Conservation (phyloP, 768 basidiomycete genomes). For the Scleroderma citrinum region DNA sequence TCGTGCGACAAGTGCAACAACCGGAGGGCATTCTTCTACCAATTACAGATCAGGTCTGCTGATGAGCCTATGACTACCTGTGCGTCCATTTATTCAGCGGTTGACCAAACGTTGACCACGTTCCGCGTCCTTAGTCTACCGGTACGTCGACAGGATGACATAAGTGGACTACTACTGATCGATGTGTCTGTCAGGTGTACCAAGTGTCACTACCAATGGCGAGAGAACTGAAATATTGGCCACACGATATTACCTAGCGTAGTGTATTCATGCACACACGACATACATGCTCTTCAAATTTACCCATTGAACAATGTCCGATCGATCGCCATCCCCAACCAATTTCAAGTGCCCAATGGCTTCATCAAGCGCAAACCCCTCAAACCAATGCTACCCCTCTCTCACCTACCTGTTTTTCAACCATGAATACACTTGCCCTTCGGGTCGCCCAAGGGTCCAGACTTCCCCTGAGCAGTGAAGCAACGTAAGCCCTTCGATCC, state of each 20-base stretch:
- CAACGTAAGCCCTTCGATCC: conserved; percentile 26
- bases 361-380: no score
- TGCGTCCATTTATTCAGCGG: conserved; percentile 9
- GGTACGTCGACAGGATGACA: conserved; percentile 33
- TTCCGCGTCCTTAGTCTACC: conserved; percentile 43
- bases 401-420: no score
- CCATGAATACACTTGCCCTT: no score
- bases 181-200: conserved; percentile 42
- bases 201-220: conserved; percentile 60
- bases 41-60: conserved; percentile 91
- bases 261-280: no score
- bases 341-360: no score
- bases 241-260: no score
- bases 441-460: no score
- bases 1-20: conserved; percentile 77
- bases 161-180: background rate
- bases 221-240: conserved; percentile 48
- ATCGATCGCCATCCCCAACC: no score
- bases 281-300: no score
- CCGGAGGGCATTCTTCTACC: conserved; percentile 86
- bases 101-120: background rate
- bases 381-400: no score
- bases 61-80: conserved; percentile 80
- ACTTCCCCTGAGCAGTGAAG: conserved; percentile 21
- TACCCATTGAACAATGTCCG: no score